Base-by-base conservation (phyloP, 1,284 basidiomycete species). In the Trichosporon sp. region DNA sequence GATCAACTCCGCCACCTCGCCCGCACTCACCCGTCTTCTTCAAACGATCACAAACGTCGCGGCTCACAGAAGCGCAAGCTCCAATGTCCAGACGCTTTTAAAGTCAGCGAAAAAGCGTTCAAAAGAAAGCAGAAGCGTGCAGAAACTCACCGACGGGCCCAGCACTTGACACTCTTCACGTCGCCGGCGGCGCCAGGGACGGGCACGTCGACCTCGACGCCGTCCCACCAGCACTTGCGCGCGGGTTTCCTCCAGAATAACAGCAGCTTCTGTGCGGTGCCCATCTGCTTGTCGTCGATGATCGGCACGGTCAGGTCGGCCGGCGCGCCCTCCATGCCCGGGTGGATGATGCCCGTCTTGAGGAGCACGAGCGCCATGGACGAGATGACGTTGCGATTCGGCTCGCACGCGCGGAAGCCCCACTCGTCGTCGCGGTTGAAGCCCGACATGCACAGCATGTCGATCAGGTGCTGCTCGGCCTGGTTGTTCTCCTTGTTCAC, bases 211-310 rank as follows among this genome's bases (percentile, higher is more conserved):
- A 98, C 88, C 75, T 98, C 95, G 64, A 95, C 88, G 18, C 95
- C 95, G 78, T 99, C 97, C 96, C 96, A 99, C 96, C 96, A 99
- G 84, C 97, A 99, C 84, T 99, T 99, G 66, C 96, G 88, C 18
- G 96, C 96, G 34, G 96, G 96, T 84, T 99, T 99, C 80, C 96
- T 87, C 96, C 96, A 99, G 86, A 99, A 99, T 62, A 99, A 84
- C 47, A 99, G 85, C 53, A 99, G 86, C 85, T 99, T 99, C 83
- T 99, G 96, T 11, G 97, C 95, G 6, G 96, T 99, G 34, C 90
- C 89, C 91, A 99, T 95, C 84, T 99, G 97, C 68, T 87, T 86
- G 73, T 92, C 90, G 83, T 99, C 95, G 69, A 99, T 79, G 25
- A 71, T 73, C 6, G 77, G 79, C 21, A 69, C 63, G 12, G 71